phyloP scores from a whole-genome alignment of 2,329 filamentous ascomycete species.

The Epichloe coenophiala region DNA sequence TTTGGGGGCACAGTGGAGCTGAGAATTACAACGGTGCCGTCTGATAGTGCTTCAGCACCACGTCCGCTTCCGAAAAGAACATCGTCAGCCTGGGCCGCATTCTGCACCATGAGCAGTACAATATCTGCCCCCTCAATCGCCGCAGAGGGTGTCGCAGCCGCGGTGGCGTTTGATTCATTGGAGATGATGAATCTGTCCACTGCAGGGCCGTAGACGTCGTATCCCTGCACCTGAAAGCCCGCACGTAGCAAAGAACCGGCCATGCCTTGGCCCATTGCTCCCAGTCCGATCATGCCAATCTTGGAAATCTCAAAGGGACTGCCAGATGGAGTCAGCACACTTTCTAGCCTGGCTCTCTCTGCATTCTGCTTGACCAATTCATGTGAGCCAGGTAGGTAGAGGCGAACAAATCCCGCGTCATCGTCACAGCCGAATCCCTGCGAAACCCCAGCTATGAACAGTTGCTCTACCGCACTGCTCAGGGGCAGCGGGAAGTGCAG shows the following conservation, averaged over 20 bases:
- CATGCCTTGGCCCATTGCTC: constrained; percentile 26
- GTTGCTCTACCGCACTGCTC: constrained; percentile 19
- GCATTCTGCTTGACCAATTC: constrained; percentile 9
- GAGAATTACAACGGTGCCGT: constrained; percentile 18
- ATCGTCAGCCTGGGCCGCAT: constrained; percentile 18
- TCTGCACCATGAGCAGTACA: constrained; percentile 24
- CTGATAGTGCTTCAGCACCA: constrained; percentile 13
- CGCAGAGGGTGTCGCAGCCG: constrained; percentile 14
- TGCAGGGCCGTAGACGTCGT: constrained; percentile 18
- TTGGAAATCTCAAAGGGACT: constrained; percentile 15
- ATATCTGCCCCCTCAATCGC: constrained; percentile 17
- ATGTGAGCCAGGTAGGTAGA: constrained; percentile 11
- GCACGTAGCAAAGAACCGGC: constrained; percentile 19
- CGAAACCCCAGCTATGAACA: constrained; percentile 15
- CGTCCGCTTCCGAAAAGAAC: constrained; percentile 18
- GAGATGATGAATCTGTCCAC: constrained; percentile 16
- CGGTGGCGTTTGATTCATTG: constrained; percentile 10
- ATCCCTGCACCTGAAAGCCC: constrained; percentile 20
- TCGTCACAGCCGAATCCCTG: constrained; percentile 16
- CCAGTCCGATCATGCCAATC: constrained; percentile 22
- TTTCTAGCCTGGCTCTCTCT: background rate
- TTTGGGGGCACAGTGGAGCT: constrained; percentile 24
- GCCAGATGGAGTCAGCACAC: constrained; percentile 8
- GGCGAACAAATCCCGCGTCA: constrained; percentile 15
- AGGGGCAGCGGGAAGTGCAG: constrained; percentile 23